A percentile compares a stretch with the other conserved stretches of the same genome.
These are phyloP conservation scores for Globisporangium cylindrosporum DNA, from an alignment of 352 stramenopile genomes.

Conservation along the genomic window DNA sequence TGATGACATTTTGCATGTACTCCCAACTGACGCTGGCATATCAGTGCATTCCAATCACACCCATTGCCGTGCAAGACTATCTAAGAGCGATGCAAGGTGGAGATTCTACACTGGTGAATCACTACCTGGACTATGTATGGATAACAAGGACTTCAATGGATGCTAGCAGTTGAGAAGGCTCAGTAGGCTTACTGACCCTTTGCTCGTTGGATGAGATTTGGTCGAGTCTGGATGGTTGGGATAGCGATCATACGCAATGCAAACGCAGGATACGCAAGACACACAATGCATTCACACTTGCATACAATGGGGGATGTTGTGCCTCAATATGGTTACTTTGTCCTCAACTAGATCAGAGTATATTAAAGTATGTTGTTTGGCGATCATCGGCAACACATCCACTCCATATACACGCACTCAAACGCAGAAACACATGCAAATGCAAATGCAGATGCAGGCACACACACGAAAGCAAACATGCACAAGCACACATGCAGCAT, in stretches of 20 bases:
- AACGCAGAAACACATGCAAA: constrained; percentile 6
- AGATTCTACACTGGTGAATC: not conserved
- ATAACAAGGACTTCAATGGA: too few species aligned
- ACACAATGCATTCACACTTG: not conserved
- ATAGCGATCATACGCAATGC: not conserved
- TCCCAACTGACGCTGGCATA: too few species aligned
- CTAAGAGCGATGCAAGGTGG: not conserved
- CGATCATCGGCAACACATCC: constrained; percentile 20
- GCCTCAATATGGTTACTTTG: constrained; percentile 24
- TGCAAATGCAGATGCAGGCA: not conserved
- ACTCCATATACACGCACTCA: constrained; percentile 10
- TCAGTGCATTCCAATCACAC: too few species aligned
- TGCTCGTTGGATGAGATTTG: not conserved
- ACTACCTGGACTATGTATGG: too few species aligned
- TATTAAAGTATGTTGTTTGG: constrained; percentile 31
- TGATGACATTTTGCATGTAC: not conserved
- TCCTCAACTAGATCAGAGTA: constrained; percentile 28
- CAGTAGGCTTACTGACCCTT: too few species aligned
- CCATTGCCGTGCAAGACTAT: too few species aligned
- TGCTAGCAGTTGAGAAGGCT: too few species aligned
- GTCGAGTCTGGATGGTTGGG: not conserved
- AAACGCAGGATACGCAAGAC: not conserved
- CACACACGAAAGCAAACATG: not conserved
- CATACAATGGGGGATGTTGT: constrained; percentile 12
- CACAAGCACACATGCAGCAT: constrained; percentile 2